Base-by-base conservation (phyloP, 2,329 filamentous ascomycete genomes). In the Calycina herbarum region DNA sequence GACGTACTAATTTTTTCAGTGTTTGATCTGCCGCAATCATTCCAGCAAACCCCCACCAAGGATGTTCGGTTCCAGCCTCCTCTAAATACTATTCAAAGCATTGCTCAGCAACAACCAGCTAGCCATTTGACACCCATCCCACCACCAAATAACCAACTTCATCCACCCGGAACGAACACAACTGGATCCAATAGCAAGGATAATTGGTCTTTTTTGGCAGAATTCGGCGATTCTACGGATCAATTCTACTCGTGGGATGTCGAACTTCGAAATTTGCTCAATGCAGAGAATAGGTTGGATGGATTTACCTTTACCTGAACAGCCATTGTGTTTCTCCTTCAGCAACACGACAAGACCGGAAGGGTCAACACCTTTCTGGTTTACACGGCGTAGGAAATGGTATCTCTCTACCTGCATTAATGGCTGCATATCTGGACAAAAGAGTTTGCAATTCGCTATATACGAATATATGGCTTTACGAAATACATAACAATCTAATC, bases 241-340 rank as follows among this genome's bases (percentile, higher is more conserved):
- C 72, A 75, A 24, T 75, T 75, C 56, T 75, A 73, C 51, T 66
- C 67, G 20, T 68, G 74, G 56, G 73, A 75, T 61, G 67, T 70
- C 17, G 67, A 75, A 48, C 68, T 75, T n/a, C 64, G 70, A n/a
- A 68, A 67, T 38, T 66, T 74, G 7, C 68, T 75, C 66, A 64
- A 42, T 65, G 59, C 59, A 29, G 45, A 42, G 40, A 20, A 62
- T 13, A 31, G 38, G 11, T 24, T 38, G 20, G n/a, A 48, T 10
- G 35, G n/a, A 5, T 60, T 57, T 33, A 31, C 29, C 29, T 64
- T 42, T 51, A 33, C 27, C 40, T 51, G 38, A 57, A 8, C 31
- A 17, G 31, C 11, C 54, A 17, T 57, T 33, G 11, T 11, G n/a
- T 57, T 31, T 33, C 27, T 29, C 54, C 15, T 29, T 29, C 24